Conservation (phyloP, 2,329 filamentous ascomycete species). For the Stemphylium beticola region DNA sequence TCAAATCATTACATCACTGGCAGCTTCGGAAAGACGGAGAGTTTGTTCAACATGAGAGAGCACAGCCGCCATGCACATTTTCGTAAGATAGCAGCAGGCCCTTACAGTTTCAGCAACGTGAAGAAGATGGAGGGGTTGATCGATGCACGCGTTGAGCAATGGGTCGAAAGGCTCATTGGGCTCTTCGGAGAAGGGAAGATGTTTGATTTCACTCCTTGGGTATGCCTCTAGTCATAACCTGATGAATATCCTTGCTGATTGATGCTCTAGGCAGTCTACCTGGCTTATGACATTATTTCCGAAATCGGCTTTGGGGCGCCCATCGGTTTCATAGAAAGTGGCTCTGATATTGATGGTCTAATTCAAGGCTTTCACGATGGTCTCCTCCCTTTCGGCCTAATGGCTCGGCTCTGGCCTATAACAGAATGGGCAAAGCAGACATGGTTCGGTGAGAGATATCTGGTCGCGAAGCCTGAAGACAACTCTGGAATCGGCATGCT, state of each 20-base stretch:
- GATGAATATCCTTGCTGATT: background rate
- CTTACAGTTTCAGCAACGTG: conserved; percentile 64
- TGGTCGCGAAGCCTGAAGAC: conserved; percentile 61
- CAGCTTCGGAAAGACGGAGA: conserved; percentile 62
- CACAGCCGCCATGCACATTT: conserved; percentile 53
- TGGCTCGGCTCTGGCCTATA: conserved; percentile 61
- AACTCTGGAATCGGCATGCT: conserved; percentile 61
- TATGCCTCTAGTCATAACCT: background rate
- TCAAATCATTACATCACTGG: conserved; percentile 65
- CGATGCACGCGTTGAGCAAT: conserved; percentile 58
- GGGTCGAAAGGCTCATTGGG: conserved; percentile 56
- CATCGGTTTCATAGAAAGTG: conserved; percentile 62
- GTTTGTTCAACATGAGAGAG: conserved; percentile 56
- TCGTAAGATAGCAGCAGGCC: conserved; percentile 61
- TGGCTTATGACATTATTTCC: conserved; percentile 64
- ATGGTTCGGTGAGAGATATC: conserved; percentile 53
- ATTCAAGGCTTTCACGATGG: conserved; percentile 63
- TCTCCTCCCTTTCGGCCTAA: conserved; percentile 58
- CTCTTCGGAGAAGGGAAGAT: conserved; percentile 54
- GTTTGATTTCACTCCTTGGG: conserved; percentile 64
- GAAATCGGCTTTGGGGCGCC: conserved; percentile 63
- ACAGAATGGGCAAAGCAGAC: conserved; percentile 59
- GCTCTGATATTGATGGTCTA: conserved; percentile 59
- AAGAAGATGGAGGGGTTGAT: conserved; percentile 65
- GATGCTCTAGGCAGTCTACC: conserved; percentile 44